These are phyloP conservation scores for Trichophyton schoenleinii DNA, from an alignment of 2,329 filamentous ascomycete genomes.

Conservation along the genomic window DNA sequence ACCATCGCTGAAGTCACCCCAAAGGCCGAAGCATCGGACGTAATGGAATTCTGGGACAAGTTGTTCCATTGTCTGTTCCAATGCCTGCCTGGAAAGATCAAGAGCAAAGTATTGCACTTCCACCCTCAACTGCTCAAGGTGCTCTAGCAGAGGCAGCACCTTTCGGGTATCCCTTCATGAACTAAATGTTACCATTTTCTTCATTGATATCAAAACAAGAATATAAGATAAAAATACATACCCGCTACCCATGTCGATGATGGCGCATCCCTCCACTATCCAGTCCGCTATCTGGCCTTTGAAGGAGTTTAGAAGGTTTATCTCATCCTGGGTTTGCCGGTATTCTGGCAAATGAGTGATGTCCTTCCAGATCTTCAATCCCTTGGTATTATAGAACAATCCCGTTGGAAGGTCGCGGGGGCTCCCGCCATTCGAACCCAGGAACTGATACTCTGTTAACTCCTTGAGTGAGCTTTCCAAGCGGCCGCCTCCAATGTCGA, in stretches of 20 bases:
- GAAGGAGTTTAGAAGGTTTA: background rate
- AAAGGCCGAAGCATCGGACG: constrained; percentile 5
- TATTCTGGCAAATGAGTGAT: constrained; percentile 4
- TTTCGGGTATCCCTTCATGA: background rate
- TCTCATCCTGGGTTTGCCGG: constrained; percentile 4
- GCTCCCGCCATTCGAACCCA: background rate
- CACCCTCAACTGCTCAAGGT: background rate
- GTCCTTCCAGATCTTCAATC: background rate
- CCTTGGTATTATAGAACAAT: constrained; percentile 3
- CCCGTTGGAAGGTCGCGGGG: background rate
- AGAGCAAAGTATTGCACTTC: constrained; percentile 4
- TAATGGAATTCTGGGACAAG: background rate
- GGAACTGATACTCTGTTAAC: background rate
- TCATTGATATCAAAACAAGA: background rate
- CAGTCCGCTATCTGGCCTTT: background rate
- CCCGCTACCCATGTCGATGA: constrained; percentile 7
- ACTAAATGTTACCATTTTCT: background rate
- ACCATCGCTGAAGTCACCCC: constrained; percentile 4
- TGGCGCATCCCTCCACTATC: background rate
- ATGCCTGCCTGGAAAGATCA: constrained; percentile 1
- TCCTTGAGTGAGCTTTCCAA: background rate
- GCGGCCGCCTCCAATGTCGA: constrained; percentile 4
- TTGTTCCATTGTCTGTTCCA: background rate
- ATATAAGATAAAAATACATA: background rate
- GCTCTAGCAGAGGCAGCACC: background rate